phyloP scores from a whole-genome alignment of 345 rosid species.

The Passiflora organensis region DNA sequence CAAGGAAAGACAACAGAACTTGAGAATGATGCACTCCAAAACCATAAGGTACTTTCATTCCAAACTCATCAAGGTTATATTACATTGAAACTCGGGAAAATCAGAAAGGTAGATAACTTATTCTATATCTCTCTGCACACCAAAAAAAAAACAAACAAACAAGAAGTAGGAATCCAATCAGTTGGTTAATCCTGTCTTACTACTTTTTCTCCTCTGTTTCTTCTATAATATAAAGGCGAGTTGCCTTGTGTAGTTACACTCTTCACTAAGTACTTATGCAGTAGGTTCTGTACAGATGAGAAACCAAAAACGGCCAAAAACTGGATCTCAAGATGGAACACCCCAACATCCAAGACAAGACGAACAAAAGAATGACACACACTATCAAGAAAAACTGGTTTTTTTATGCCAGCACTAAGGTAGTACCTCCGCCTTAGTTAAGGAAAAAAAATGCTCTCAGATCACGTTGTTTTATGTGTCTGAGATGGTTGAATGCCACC shows the following conservation, averaged over 20 bases:
- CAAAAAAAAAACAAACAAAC: constrained; percentile 27
- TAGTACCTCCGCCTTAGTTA: constrained; percentile 27
- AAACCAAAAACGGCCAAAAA: constrained; percentile 44
- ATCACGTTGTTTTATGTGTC: constrained; percentile 41
- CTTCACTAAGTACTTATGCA: constrained; percentile 30
- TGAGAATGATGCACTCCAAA: constrained; percentile 39
- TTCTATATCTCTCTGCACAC: constrained; percentile 58
- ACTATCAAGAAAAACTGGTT: too few relatives aligned
- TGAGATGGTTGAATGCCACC: constrained; percentile 71
- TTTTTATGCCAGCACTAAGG: too few relatives aligned
- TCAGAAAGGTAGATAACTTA: constrained; percentile 25
- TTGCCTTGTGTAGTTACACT: constrained; percentile 62
- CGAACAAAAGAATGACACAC: constrained; percentile 49
- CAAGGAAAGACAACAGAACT: not conserved
- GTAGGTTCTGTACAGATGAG: constrained; percentile 58
- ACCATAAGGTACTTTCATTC: constrained; percentile 44
- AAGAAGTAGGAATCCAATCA: constrained; percentile 36
- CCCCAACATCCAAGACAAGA: constrained; percentile 31
- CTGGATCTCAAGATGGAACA: constrained; percentile 28
- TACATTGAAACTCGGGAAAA: constrained; percentile 45
- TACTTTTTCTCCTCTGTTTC: constrained; percentile 12
- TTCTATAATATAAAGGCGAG: constrained; percentile 42
- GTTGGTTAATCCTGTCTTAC: constrained; percentile 49
- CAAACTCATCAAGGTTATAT: constrained; percentile 32
- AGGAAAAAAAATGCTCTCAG: constrained; percentile 24